Base-by-base conservation (phyloP, 1,284 basidiomycete species). In the Wallemia ichthyophaga region DNA sequence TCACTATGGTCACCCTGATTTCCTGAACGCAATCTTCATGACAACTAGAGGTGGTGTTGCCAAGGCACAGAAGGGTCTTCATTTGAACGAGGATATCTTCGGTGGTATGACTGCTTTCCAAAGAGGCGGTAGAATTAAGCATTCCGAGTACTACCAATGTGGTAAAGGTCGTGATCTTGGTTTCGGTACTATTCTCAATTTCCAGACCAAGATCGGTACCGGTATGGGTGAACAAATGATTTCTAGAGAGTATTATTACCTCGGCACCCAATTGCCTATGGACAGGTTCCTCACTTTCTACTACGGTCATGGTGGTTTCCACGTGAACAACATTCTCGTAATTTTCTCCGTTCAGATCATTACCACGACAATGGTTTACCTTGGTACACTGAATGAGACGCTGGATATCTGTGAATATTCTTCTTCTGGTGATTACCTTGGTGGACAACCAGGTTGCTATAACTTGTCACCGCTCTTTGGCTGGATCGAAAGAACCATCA, bases 171-270 rank as follows among this genome's bases (percentile, higher is more conserved):
- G 92, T 74, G 94, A 98, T 74, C 81, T 98, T 62, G 94, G 94
- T 53, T 98, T 98, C 71, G 92, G 92, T 56, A 98, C 92, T 27
- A 98, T 98, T 69, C 73, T 98, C 65, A 98, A 98, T 72, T 98
- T 98, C 82, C 86, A 89, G 75, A 98, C 92, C 63, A 98, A 98
- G 78, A 89, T 98, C 64, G 92, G 94, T 28, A 96, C 91, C 56
- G 94, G 94, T 73, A 98, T 98, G 92, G 94, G 92, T 60, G 94
- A 98, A 71, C 92, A 98, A 71, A 91, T 96, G 86, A 78, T 98
- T 64, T 94, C 87, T 72, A 80, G 92, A 66, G 92, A 98, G 73
- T 96, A 98, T 73, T 98, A 98, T 73, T 98, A 98, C 70, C 73
- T 98, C 64, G 94, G 92, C 59, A 98, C 94, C n/a, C 92, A 98